Evolutionary conservation across 441 rosid genomes (phyloP).

Genomic region (Arabidopsis lyrata): DNA sequence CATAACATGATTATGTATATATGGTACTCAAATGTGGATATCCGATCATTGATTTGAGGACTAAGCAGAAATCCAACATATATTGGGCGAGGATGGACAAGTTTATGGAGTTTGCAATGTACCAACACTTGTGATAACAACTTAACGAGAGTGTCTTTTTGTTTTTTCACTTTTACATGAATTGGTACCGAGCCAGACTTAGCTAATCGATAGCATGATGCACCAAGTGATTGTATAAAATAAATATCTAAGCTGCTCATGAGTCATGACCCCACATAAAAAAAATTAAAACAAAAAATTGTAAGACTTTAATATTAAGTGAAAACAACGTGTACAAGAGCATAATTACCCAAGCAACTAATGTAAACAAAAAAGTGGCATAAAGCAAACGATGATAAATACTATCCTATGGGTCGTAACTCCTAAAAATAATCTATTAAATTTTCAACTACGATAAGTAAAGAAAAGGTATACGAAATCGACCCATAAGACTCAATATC

Average conservation of each 20-base stretch:
- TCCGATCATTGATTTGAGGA: background rate
- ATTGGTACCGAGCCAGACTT: background rate
- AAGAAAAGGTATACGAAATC: too few relatives aligned
- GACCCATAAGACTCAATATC: too few relatives aligned
- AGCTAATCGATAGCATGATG: background rate
- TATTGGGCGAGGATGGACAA: background rate
- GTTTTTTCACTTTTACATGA: background rate
- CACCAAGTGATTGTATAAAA: background rate
- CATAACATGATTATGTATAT: background rate
- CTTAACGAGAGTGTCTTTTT: background rate
- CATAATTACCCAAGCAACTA: background rate
- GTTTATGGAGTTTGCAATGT: background rate
- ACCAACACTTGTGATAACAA: background rate
- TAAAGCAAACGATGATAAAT: background rate
- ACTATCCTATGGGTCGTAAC: too few relatives aligned
- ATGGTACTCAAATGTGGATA: background rate
- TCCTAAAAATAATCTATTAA: too few relatives aligned
- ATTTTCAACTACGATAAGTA: too few relatives aligned
- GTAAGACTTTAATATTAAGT: background rate
- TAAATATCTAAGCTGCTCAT: conserved; percentile 1
- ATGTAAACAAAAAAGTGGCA: background rate
- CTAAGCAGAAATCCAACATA: background rate
- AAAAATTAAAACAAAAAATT: background rate
- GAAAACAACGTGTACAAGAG: background rate
- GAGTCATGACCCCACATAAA: background rate